Percentiles rank a stretch among this genome's conserved stretches.
These are phyloP conservation scores for Aspergillus saccharolyticus DNA, from an alignment of 495 filamentous ascomycete species.

Conservation along the genomic window DNA sequence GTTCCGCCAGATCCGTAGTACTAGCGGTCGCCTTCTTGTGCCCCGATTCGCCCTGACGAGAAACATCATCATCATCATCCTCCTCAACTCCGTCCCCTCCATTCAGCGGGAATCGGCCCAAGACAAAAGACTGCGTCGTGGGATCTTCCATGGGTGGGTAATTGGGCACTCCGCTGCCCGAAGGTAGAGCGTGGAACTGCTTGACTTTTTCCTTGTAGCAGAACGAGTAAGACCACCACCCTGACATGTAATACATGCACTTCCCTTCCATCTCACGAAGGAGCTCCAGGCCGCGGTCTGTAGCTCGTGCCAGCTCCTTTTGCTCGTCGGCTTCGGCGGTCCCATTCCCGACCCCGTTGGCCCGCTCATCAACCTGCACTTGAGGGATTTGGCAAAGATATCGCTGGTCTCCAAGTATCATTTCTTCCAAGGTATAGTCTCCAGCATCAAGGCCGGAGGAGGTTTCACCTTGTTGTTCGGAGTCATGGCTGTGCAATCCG, in stretches of 20 bases:
- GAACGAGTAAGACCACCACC: constrained; percentile 97
- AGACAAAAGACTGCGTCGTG: constrained; percentile 69
- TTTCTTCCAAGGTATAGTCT: constrained; percentile 39
- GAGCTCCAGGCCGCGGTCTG: constrained; percentile 83
- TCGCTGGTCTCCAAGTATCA: constrained; percentile 61
- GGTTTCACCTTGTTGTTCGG: constrained; percentile 2
- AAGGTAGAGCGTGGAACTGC: constrained; percentile 83
- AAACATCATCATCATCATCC: constrained; percentile 19
- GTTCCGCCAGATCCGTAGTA: constrained; percentile 47
- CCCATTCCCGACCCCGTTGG: constrained; percentile 54
- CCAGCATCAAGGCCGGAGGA: constrained; percentile 1
- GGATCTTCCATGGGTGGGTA: constrained; percentile 72
- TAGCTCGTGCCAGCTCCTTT: constrained; percentile 79
- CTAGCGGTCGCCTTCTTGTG: constrained; percentile 21
- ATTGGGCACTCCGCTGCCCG: constrained; percentile 57
- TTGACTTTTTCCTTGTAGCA: constrained; percentile 85
- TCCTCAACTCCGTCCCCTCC: not conserved
- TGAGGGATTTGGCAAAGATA: constrained; percentile 85
- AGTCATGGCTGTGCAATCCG: constrained; percentile 11
- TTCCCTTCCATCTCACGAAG: constrained; percentile 77
- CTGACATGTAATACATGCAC: constrained; percentile 85
- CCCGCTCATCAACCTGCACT: constrained; percentile 46
- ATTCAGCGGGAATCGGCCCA: constrained; percentile 54
- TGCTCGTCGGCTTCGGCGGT: constrained; percentile 62
- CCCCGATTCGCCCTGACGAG: constrained; percentile 28